Conservation (phyloP, 2,329 filamentous ascomycete genomes). For the Tothia fuscella region DNA sequence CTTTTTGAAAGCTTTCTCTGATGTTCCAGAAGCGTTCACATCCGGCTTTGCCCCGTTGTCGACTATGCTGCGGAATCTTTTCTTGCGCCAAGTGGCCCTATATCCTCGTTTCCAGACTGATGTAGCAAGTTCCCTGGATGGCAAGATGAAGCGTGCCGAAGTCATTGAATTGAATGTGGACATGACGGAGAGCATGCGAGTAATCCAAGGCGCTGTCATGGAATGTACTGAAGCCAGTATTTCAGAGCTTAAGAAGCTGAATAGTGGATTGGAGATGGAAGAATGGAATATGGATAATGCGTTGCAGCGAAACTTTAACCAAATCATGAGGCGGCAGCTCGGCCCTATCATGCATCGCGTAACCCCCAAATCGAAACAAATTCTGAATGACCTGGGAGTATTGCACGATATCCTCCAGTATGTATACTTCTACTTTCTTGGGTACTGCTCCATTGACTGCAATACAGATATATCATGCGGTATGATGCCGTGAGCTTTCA, state of each 20-base stretch:
- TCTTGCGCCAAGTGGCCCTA: constrained; percentile 74
- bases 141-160: constrained; percentile 83
- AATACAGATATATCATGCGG: constrained; percentile 51
- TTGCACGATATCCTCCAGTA: constrained; percentile 71
- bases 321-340: constrained; percentile 75
- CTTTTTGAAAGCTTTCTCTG: constrained; percentile 92
- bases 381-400: constrained; percentile 78
- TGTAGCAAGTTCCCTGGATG: constrained; percentile 80
- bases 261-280: constrained; percentile 83
- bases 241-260: constrained; percentile 82
- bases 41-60: constrained; percentile 78
- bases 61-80: constrained; percentile 85
- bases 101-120: constrained; percentile 92
- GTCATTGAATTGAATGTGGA: constrained; percentile 93
- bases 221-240: constrained; percentile 96
- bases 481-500: constrained; percentile 88
- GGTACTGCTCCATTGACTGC: neutral
- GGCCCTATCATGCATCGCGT: constrained; percentile 97
- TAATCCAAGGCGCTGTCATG: constrained; percentile 87
- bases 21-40: constrained; percentile 82
- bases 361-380: constrained; percentile 88
- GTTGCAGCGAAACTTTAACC: constrained; percentile 82
- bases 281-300: constrained; percentile 95
- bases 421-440: constrained; percentile 14
- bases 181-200: constrained; percentile 88